phyloP scores from a whole-genome alignment of 169 alveolate genomes.

The Plasmodium gonderi region DNA sequence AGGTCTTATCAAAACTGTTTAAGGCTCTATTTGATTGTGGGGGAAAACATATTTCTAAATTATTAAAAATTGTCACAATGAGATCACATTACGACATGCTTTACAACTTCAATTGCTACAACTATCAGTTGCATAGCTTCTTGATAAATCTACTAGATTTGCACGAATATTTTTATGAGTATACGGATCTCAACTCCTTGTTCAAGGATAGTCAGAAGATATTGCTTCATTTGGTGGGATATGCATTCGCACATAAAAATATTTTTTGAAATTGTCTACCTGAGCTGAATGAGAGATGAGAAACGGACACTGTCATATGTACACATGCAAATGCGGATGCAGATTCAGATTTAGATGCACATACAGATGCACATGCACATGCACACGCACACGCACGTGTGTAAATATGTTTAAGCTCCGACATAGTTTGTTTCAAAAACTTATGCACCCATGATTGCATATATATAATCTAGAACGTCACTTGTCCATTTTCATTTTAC shows the following conservation, averaged over 20 bases:
- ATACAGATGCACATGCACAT: no score
- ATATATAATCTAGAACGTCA: no score
- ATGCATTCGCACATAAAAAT: no score
- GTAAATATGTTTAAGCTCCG: no score
- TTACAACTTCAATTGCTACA: slow-evolving; percentile 62
- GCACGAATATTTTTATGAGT: slow-evolving; percentile 23
- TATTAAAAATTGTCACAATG: slow-evolving; percentile 43
- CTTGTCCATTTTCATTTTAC: not conserved
- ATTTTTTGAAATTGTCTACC: no score
- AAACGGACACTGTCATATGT: no score
- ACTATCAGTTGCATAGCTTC: slow-evolving; percentile 51
- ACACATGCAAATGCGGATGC: no score
- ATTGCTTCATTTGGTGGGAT: slow-evolving; percentile 30
- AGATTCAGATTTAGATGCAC: no score
- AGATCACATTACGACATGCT: slow-evolving; percentile 66
- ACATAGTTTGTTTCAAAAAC: no score
- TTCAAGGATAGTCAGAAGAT: slow-evolving; percentile 56
- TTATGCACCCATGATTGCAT: no score
- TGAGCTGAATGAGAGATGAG: no score
- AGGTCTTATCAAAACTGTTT: slow-evolving; percentile 18
- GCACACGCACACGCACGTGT: no score
- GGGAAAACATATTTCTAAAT: slow-evolving; percentile 61
- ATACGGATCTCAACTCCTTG: slow-evolving; percentile 16
- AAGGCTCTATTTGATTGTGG: slow-evolving; percentile 75
- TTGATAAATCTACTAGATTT: slow-evolving; percentile 25